Conservation (phyloP, 78 protist genomes). For the Acrasis kona region DNA sequence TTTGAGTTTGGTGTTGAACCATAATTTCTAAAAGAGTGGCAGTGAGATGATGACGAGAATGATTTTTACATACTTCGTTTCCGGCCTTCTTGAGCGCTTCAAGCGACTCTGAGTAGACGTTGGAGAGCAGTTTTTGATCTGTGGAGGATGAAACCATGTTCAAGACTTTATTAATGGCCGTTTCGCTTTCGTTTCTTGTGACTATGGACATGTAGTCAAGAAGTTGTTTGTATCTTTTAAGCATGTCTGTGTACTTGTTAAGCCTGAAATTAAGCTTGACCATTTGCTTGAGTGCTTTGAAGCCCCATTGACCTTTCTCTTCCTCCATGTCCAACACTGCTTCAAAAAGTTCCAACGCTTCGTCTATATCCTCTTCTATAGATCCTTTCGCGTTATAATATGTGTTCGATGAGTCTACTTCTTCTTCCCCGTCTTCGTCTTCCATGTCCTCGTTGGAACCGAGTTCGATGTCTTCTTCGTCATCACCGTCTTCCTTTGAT, state of each 20-base stretch:
- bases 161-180: conserved; percentile 49
- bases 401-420: not conserved
- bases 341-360: not conserved
- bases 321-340: conserved; percentile 1
- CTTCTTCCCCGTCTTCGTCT: not conserved
- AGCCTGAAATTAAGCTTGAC: not conserved
- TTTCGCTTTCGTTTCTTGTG: conserved; percentile 64
- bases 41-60: not conserved
- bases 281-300: conserved; percentile 6
- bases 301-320: conserved; percentile 10
- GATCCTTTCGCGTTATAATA: not conserved
- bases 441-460: conserved; percentile 1
- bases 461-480: no score
- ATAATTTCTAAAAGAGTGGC: conserved; percentile 31
- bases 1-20: conserved; percentile 73
- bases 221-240: not conserved
- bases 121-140: not conserved
- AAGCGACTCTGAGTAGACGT: not conserved
- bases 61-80: not conserved
- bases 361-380: not conserved
- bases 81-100: not conserved
- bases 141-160: conserved; percentile 34
- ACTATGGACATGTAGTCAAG: conserved; percentile 4
- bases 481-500: no score
- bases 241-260: not conserved